A percentile compares a stretch with the other conserved stretches of the same genome.
These are phyloP conservation scores for Ogataea pilisensis DNA, from an alignment of 805 yeast species.

Conservation along the genomic window DNA sequence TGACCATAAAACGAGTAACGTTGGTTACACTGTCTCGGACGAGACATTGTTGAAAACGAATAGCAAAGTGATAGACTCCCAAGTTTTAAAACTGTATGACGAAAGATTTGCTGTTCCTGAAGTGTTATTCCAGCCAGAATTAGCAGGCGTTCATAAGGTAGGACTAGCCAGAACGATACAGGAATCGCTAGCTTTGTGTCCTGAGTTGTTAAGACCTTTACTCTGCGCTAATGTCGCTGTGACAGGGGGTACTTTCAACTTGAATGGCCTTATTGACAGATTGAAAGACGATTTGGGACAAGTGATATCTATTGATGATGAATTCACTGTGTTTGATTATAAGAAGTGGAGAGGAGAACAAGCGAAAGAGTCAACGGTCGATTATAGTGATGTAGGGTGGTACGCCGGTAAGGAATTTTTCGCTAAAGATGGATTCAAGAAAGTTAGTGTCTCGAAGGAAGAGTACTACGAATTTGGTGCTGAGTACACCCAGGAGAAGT, in stretches of 20 bases:
- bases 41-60: constrained; percentile 5
- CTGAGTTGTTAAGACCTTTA: constrained; percentile 70
- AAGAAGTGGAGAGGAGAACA: background rate
- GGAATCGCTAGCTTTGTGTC: constrained; percentile 64
- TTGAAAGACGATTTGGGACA: constrained; percentile 57
- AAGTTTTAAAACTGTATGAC: constrained; percentile 65
- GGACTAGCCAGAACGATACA: constrained; percentile 72
- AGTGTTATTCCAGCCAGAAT: constrained; percentile 78
- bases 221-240: constrained; percentile 74
- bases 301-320: constrained; percentile 71
- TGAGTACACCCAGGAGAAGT: constrained; percentile 32
- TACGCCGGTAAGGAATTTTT: constrained; percentile 49
- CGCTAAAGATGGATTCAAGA: constrained; percentile 40
- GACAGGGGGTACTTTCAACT: constrained; percentile 76
- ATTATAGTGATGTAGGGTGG: constrained; percentile 47
- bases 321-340: constrained; percentile 43
- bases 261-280: constrained; percentile 65
- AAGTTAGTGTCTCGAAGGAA: constrained; percentile 61
- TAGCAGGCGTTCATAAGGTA: constrained; percentile 70
- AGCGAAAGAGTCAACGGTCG: constrained; percentile 25
- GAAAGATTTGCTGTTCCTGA: constrained; percentile 91
- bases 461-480: constrained; percentile 88
- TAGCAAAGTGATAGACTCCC: constrained; percentile 39
- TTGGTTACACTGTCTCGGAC: constrained; percentile 49
- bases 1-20: constrained; percentile 73